Percentiles rank a stretch among this genome's conserved stretches.
phyloP scores from a whole-genome alignment of 1,284 basidiomycete genomes.

The Irpex sp. region DNA sequence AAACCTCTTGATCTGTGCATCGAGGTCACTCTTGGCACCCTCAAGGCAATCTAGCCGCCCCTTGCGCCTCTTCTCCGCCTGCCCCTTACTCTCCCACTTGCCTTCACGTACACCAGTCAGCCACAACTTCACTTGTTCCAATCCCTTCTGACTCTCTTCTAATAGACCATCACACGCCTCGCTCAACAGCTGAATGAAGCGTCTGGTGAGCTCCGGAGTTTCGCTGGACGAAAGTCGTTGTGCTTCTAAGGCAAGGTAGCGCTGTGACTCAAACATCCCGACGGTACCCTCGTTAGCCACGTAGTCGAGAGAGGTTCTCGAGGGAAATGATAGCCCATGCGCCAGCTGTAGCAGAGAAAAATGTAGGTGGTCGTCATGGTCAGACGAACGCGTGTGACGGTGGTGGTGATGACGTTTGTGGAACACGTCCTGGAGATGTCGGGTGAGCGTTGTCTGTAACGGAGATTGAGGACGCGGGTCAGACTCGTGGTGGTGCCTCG shows the following conservation, averaged over 20 bases:
- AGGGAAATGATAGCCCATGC: conserved; percentile 19
- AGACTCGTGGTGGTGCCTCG: neutral
- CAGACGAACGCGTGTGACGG: conserved; percentile 11
- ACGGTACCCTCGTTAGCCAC: conserved; percentile 53
- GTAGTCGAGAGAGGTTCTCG: conserved; percentile 4
- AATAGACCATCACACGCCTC: conserved; percentile 60
- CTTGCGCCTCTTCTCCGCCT: conserved; percentile 33
- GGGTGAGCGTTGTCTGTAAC: conserved; percentile 20
- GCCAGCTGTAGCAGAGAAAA: conserved; percentile 27
- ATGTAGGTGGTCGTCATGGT: conserved; percentile 25
- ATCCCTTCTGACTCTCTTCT: conserved; percentile 38
- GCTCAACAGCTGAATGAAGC: conserved; percentile 50
- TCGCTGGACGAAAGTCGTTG: conserved; percentile 49
- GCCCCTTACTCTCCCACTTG: conserved; percentile 35
- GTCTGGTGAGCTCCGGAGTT: conserved; percentile 46
- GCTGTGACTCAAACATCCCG: conserved; percentile 77
- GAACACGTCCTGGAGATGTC: conserved; percentile 15
- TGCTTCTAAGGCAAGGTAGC: conserved; percentile 76
- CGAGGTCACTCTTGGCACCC: conserved; percentile 37
- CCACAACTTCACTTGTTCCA: conserved; percentile 52
- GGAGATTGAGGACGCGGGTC: conserved; percentile 4
- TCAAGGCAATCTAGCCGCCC: conserved; percentile 31
- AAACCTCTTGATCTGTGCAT: conserved; percentile 43
- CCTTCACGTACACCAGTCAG: conserved; percentile 39
- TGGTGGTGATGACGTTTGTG: conserved; percentile 7